Base-by-base conservation (phyloP, 2,329 filamentous ascomycete species). In the Aureobasidium sp. region DNA sequence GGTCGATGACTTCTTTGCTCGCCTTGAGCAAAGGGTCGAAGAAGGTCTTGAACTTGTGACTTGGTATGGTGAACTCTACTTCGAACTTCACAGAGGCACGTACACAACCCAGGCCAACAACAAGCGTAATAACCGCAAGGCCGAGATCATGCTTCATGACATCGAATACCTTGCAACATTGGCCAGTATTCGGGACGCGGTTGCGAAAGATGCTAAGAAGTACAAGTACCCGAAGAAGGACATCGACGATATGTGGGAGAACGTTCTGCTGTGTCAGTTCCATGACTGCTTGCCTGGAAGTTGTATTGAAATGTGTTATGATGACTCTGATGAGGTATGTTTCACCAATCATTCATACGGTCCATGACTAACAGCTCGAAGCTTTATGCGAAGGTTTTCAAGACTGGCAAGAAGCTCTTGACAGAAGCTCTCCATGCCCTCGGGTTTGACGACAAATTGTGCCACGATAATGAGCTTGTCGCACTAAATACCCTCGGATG, bases 61-160 rank as follows among this genome's bases (percentile, higher is more conserved):
- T 1, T 99, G 94, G 94, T 96, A 96, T 72, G 94, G 94, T 45
- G 94, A 99, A 77, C 82, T 99, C 9, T 99, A 99, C 77, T 96
- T 99, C 73, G 94, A 99, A 75, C 83, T 99, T 53, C 94, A 99
- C 73, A 89, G 94, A 63, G 94, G 94, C 59, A 97, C 93, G 13
- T 97, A 97, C 76, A 99, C 94, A 3, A 97, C 93, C 0, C 93
- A 97, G 74, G 89, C 92, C 63, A 96, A 97, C 77, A 99, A 96
- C 79, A 99, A 99, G 78, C 85, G 86, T 68, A 93, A 95, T 78
- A 99, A 97, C 73, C 85, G 94, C 60, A 88, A 87, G 71, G 83
- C 90, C 0, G 94, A 99, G 75, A 85, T 89, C 59, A 75, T 96
- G 76, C 81, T 99, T 59, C 88, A 91, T 50, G 90, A 96, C 65